These are phyloP conservation scores for Exophiala sp. DNA, from an alignment of 2,329 filamentous ascomycete species.

Conservation along the genomic window DNA sequence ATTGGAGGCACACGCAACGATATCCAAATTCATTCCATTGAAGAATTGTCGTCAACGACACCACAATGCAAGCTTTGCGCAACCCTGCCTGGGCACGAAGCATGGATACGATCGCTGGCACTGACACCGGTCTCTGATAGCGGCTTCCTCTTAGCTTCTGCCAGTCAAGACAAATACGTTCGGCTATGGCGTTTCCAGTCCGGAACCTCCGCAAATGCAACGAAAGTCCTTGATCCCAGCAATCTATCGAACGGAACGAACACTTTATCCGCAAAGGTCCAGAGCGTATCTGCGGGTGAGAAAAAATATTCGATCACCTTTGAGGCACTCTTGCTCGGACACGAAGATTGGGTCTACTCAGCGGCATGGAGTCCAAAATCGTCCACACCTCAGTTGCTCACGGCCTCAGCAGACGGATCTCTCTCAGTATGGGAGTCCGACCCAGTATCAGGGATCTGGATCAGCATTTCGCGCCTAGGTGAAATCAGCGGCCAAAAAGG, in stretches of 20 bases:
- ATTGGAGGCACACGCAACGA: constrained; percentile 78
- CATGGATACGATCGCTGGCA: constrained; percentile 84
- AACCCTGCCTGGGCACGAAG: constrained; percentile 83
- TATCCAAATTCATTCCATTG: constrained; percentile 74
- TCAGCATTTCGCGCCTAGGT: constrained; percentile 78
- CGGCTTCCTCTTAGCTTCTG: constrained; percentile 82
- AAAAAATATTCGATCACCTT: constrained; percentile 79
- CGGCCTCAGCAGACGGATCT: constrained; percentile 92
- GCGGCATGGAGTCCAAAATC: constrained; percentile 65
- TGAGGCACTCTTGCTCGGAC: constrained; percentile 86
- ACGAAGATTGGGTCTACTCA: constrained; percentile 98
- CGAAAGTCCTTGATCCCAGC: constrained; percentile 39
- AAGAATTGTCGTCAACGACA: constrained; percentile 36
- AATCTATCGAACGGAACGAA: constrained; percentile 52
- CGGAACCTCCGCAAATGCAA: constrained; percentile 47
- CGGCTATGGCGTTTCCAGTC: constrained; percentile 83
- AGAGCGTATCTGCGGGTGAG: constrained; percentile 63
- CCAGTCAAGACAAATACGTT: constrained; percentile 96
- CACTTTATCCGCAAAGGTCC: constrained; percentile 83
- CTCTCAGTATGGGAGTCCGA: constrained; percentile 91
- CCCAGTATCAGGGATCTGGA: constrained; percentile 79
- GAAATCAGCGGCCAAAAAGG: constrained; percentile 95
- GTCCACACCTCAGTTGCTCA: constrained; percentile 68
- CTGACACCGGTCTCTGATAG: constrained; percentile 65
- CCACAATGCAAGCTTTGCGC: constrained; percentile 67